Evolutionary conservation across 2,329 filamentous ascomycete genomes (phyloP).

Genomic region (Thelonectria olida): DNA sequence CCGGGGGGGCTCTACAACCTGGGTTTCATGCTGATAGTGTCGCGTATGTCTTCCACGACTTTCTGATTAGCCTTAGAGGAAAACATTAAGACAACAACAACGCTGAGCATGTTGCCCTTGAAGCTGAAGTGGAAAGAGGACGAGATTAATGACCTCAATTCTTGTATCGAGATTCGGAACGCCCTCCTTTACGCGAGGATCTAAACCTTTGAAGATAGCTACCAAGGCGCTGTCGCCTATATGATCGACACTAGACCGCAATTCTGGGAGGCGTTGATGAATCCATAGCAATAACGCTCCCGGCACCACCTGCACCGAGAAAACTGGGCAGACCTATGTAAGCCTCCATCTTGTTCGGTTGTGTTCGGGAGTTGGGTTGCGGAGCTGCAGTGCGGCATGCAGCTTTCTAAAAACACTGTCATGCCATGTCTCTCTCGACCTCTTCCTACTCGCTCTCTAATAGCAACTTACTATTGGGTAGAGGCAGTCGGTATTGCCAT

Average conservation of each 20-base stretch:
- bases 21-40: not conserved
- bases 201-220: not conserved
- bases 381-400: too few relatives aligned
- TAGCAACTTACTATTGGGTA: too few relatives aligned
- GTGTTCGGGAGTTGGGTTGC: not conserved
- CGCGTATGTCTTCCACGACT: not conserved
- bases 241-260: not conserved
- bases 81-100: not conserved
- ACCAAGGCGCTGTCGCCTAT: not conserved
- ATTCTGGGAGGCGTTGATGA: not conserved
- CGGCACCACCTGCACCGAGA: not conserved
- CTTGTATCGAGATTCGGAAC: not conserved
- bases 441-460: too few relatives aligned
- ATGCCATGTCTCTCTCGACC: too few relatives aligned
- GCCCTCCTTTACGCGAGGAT: not conserved
- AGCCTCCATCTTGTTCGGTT: not conserved
- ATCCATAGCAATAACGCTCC: not conserved
- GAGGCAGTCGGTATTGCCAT: too few relatives aligned
- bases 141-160: conserved; percentile 3
- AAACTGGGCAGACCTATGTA: not conserved
- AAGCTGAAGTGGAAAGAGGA: conserved; percentile 3
- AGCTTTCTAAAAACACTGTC: too few relatives aligned
- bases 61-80: not conserved
- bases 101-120: conserved; percentile 4
- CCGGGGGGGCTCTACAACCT: conserved; percentile 1